Evolutionary conservation across 805 yeast genomes (phyloP), one percentile per base, ranked within the genome.

Genomic region (Pichia cephalocereana): DNA sequence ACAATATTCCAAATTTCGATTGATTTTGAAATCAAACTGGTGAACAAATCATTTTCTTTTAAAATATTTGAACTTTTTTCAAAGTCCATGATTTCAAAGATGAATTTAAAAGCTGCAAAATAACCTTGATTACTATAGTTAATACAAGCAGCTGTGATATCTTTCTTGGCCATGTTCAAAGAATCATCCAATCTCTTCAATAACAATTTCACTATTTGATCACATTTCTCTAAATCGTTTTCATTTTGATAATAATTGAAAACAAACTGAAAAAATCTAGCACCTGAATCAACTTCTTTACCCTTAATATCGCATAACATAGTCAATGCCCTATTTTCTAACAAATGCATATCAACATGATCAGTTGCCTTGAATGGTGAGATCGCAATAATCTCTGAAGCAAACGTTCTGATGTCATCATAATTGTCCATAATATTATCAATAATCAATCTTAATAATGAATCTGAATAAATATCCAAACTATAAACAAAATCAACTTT

Each of bases 251-350:
- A 63, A 48, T 71, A 57, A 49, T 55, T 53, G 43, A 71, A 71
- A 18, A 82, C 51, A 57, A 80, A 73, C 57, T 76, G 78, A 30
- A 84, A 66, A 15, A 82, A 68, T 38, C 80, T 75, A 0, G 96
- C 89, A 9, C 90, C 96, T 26, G 86, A 82, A 50, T 89, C 96
- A 41, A 86, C 82, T 49, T 73, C 78, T 46, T 89, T 78, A 38
- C 83, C 79, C 63, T 68, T 73, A 52, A 75, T 60, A 45, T 71
- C 72, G 28, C 58, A 51, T 40, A 76, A 55, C 43, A 71, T 53
- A 0, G 46, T 19, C 15, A 67, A 38, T 4, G 66, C 56, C 42
- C 66, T 58, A 0, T 32, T 18, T 12, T 55, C 40, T 8, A 58
- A 53, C 19, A 61, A 46, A 15, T 54, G 54, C 28, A 61, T 48